A percentile compares a stretch with the other conserved stretches of the same genome.
phyloP scores from a whole-genome alignment of 2,329 filamentous ascomycete genomes.

The Exophiala phaeomuriformis region DNA sequence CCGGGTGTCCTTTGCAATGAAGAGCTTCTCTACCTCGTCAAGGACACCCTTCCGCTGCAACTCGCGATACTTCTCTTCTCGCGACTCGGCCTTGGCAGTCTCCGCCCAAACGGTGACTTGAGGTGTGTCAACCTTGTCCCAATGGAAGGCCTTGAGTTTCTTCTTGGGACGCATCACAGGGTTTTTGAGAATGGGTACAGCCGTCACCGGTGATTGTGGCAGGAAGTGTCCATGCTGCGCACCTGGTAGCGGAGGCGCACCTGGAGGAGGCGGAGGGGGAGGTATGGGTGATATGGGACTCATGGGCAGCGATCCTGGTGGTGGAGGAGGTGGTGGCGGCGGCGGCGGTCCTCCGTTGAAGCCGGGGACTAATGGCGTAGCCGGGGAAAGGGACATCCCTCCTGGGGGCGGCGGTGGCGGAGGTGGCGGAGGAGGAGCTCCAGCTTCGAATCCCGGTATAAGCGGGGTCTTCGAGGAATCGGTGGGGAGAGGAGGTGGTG shows the following conservation, averaged over 20 bases:
- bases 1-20: conserved; percentile 96
- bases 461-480: conserved; percentile 14
- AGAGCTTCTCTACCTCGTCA: conserved; percentile 94
- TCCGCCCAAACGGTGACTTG: conserved; percentile 93
- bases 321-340: conserved; percentile 41
- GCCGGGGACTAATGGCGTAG: conserved; percentile 40
- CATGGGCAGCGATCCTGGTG: conserved; percentile 35
- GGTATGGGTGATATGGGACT: conserved; percentile 35
- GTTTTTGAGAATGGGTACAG: conserved; percentile 56
- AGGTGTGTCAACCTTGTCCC: conserved; percentile 95
- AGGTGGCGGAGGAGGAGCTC: conserved; percentile 35
- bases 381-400: conserved; percentile 41
- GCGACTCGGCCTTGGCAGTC: conserved; percentile 74
- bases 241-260: conserved; percentile 55
- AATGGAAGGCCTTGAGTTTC: conserved; percentile 98
- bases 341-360: conserved; percentile 37
- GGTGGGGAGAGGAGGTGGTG: conserved; percentile 30
- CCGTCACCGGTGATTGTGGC: conserved; percentile 53
- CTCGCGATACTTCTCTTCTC: conserved; percentile 93
- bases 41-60: conserved; percentile 89
- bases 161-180: conserved; percentile 88
- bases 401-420: conserved; percentile 46
- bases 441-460: conserved; percentile 37
- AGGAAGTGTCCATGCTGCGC: conserved; percentile 64
- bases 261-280: conserved; percentile 55